Percentiles rank a stretch among this genome's conserved stretches.
These are phyloP conservation scores for Cyberlindnera suaveolens DNA, from an alignment of 805 yeast species.

Conservation along the genomic window DNA sequence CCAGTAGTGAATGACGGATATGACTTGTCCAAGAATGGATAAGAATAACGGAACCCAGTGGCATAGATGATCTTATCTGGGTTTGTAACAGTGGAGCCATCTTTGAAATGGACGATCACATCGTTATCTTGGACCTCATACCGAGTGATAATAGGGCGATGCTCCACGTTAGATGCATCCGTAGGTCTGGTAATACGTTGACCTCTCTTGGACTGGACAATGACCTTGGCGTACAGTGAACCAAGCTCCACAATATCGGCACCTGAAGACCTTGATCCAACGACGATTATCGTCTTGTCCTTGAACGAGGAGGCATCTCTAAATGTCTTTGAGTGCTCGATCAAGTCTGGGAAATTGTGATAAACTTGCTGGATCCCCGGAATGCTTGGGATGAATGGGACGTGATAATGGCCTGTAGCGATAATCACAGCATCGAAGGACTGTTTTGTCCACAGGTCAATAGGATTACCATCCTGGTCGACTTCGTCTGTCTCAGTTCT, in stretches of 20 bases:
- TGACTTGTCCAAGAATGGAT: conserved; percentile 42
- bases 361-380: conserved; percentile 36
- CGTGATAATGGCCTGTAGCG: conserved; percentile 52
- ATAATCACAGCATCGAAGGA: conserved; percentile 38
- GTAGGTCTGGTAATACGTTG: conserved; percentile 26
- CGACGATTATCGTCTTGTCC: conserved; percentile 38
- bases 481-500: conserved; percentile 22
- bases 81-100: conserved; percentile 35
- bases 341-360: conserved; percentile 10
- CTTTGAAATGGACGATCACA: conserved; percentile 32
- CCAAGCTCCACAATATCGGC: conserved; percentile 41
- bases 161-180: conserved; percentile 26
- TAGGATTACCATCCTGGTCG: conserved; percentile 14
- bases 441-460: conserved; percentile 33
- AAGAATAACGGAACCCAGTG: conserved; percentile 60
- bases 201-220: conserved; percentile 33
- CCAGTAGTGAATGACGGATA: conserved; percentile 24
- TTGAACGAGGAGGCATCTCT: conserved; percentile 17
- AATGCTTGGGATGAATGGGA: conserved; percentile 46
- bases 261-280: conserved; percentile 69
- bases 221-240: conserved; percentile 4
- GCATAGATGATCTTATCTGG: conserved; percentile 59
- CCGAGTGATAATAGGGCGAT: conserved; percentile 31
- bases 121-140: conserved; percentile 27
- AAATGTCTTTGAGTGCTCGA: conserved; percentile 28